Evolutionary conservation across 1,139 yeast genomes (phyloP).

Genomic region (Arxiozyma telluris): DNA sequence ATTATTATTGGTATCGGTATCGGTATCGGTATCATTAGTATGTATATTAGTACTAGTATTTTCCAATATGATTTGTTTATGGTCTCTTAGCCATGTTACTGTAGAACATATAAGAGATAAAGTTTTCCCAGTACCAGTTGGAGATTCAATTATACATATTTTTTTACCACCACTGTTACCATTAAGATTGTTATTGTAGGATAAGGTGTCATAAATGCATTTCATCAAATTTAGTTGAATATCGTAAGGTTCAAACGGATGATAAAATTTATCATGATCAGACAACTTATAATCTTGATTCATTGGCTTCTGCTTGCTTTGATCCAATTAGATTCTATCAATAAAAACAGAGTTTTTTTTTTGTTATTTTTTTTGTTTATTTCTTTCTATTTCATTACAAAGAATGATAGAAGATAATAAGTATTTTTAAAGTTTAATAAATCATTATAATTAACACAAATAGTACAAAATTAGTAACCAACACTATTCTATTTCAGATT

Average conservation of each 20-base stretch:
- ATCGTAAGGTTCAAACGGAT: slow-evolving; percentile 74
- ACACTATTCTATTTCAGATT: too few relatives aligned
- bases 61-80: slow-evolving; percentile 33
- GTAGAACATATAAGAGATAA: slow-evolving; percentile 78
- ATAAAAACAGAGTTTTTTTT: too few relatives aligned
- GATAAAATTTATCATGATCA: slow-evolving; percentile 38
- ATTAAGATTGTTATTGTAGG: slow-evolving; percentile 11
- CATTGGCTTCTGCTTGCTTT: neutral
- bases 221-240: slow-evolving; percentile 76
- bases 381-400: too few relatives aligned
- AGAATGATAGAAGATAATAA: too few relatives aligned
- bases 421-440: too few relatives aligned
- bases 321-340: too few relatives aligned
- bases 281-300: neutral
- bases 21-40: slow-evolving; percentile 9
- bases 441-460: too few relatives aligned
- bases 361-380: too few relatives aligned
- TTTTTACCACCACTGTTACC: slow-evolving; percentile 37
- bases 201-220: slow-evolving; percentile 56
- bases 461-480: too few relatives aligned
- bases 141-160: slow-evolving; percentile 82
- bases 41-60: neutral
- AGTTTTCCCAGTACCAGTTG: slow-evolving; percentile 94
- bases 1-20: slow-evolving; percentile 9
- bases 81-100: slow-evolving; percentile 73